Base-by-base conservation (phyloP, 768 basidiomycete species). In the Lactarius psammicola region DNA sequence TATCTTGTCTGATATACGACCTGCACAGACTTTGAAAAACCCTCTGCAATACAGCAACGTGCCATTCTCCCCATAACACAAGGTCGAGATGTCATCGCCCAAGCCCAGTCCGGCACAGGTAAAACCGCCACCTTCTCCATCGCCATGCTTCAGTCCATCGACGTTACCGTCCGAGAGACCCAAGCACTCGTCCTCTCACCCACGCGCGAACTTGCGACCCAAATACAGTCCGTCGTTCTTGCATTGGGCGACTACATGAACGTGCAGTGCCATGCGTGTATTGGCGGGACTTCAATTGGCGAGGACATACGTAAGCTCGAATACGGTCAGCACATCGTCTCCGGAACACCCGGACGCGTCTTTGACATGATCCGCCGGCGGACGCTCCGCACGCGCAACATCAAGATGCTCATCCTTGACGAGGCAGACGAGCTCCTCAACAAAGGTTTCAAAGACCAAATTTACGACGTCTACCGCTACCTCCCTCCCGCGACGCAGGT, bases 71-170 rank as follows among this genome's bases (percentile, higher is more conserved):
- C 96, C 59, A 96, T 99, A 75, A 92, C 87, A 57, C 90, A 93
- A 80, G 93, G 93, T 33, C 88, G 95, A 70, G 96, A 98, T 84
- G 96, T 98, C 67, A 98, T 99, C 76, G 96, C 96, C 40, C 96
- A 98, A 81, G 96, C 96, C 51, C 96, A 98, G 80, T 97, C 95
- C 38, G 96, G 96, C 76, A 98, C 96, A 42, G 96, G 96, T 84
- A 99, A 98, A 92, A 99, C 96, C 11, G 96, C 96, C 7, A 97
- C 96, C 23, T 98, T 98, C 80, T 95, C 95, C 71, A 97, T 99
- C 76, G 92, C 95, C 71, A 94, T 97, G 76, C 87, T 99, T 60
- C 96, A 99, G 76, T 94, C 93, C 69, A 97, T 99, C 85, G 96
- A 99, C 77, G 87, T 92, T 51, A 89, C 91, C 44, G 85, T 98